phyloP scores from a whole-genome alignment of 2,329 filamentous ascomycete genomes.

The Pseudogymnoascus sp. region DNA sequence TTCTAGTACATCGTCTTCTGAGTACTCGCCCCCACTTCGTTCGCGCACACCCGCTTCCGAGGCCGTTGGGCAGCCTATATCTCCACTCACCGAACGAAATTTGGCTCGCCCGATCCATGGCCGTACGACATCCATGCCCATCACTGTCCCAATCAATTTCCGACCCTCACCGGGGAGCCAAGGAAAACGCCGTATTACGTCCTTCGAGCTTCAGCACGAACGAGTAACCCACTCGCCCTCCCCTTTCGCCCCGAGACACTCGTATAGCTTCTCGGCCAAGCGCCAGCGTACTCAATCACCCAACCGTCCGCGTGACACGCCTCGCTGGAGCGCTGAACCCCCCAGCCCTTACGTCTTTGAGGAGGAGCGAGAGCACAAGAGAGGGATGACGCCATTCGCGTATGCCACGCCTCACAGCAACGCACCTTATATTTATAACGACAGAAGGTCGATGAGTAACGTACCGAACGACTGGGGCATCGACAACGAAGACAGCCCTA shows the following conservation, averaged over 20 bases:
- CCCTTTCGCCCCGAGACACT: constrained; percentile 6
- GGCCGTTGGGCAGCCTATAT: constrained; percentile 14
- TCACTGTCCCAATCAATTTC: constrained; percentile 29
- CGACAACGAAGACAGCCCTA: constrained; percentile 15
- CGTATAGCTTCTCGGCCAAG: constrained; percentile 16
- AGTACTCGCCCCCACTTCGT: constrained; percentile 18
- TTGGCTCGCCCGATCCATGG: constrained; percentile 39
- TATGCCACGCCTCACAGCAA: constrained; percentile 70
- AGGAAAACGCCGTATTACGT: constrained; percentile 38
- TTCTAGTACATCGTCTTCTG: constrained; percentile 26
- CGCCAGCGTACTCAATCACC: constrained; percentile 45
- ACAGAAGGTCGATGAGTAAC: background rate
- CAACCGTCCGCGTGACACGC: constrained; percentile 42
- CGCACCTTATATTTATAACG: constrained; percentile 31
- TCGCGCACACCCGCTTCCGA: constrained; percentile 23
- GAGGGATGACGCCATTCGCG: constrained; percentile 51
- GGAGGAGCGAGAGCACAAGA: constrained; percentile 23
- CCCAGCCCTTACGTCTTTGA: constrained; percentile 21
- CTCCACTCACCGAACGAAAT: constrained; percentile 22
- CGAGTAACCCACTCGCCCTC: constrained; percentile 17
- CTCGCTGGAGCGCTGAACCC: constrained; percentile 40
- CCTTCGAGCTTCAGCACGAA: constrained; percentile 29
- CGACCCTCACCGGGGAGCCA: constrained; percentile 30
- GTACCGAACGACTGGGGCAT: constrained; percentile 8
- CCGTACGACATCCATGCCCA: constrained; percentile 46